phyloP scores from a whole-genome alignment of 1,284 basidiomycete genomes.

The Ceratorhiza oryzae-sativae region DNA sequence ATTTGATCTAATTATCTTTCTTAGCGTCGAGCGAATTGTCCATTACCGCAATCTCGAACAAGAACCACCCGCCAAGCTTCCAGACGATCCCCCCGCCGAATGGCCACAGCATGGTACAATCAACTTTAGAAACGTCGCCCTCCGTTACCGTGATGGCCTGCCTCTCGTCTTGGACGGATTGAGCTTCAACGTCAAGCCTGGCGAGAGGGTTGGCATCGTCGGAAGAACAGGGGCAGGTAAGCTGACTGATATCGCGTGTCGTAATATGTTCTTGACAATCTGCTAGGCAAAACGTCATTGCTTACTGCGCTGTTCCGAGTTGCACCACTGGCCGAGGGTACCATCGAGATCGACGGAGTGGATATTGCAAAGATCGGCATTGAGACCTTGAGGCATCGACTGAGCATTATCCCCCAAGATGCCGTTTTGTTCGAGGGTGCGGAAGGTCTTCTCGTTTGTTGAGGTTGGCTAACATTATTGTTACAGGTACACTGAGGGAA shows the following conservation, averaged over 20 bases:
- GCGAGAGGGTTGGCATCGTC: constrained; percentile 80
- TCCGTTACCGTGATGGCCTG: constrained; percentile 74
- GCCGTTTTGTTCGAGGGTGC: constrained; percentile 60
- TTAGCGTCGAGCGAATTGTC: constrained; percentile 54
- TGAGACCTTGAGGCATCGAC: constrained; percentile 57
- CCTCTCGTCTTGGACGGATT: constrained; percentile 76
- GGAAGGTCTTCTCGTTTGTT: constrained; percentile 24
- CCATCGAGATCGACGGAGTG: constrained; percentile 61
- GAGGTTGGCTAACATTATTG: constrained; percentile 41
- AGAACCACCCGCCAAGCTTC: constrained; percentile 48
- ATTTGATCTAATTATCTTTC: constrained; percentile 42
- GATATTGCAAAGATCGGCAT: constrained; percentile 64
- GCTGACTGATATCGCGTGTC: constrained; percentile 40
- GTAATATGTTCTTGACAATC: background rate
- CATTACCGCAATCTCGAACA: constrained; percentile 49
- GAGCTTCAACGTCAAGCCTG: constrained; percentile 66
- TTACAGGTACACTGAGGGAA: constrained; percentile 66
- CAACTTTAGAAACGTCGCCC: constrained; percentile 63
- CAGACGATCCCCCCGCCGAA: constrained; percentile 59
- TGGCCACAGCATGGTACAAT: constrained; percentile 75
- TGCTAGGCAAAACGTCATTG: constrained; percentile 73
- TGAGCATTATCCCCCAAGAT: constrained; percentile 79
- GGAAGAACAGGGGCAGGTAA: constrained; percentile 73
- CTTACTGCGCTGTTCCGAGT: constrained; percentile 73
- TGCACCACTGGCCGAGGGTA: constrained; percentile 67